Evolutionary conservation across 2,329 filamentous ascomycete genomes (phyloP).

Genomic region (Aquanectria penicillioides): DNA sequence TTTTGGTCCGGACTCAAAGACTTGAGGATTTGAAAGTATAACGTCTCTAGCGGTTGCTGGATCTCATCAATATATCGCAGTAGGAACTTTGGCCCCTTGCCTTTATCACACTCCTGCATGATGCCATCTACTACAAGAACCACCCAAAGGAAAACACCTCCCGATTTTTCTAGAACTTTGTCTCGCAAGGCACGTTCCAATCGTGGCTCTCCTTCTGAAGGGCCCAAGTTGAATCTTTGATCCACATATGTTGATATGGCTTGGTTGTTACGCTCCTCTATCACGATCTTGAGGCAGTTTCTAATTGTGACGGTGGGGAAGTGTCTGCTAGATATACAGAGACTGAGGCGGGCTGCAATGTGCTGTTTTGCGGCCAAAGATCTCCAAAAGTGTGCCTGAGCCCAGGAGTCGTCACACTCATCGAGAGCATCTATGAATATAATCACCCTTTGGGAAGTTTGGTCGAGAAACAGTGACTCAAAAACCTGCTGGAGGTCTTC

Average conservation of each 20-base stretch:
- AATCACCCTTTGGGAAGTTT: neutral
- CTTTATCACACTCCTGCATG: conserved; percentile 13
- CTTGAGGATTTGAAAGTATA: neutral
- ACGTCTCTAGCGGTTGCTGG: neutral
- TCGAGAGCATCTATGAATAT: conserved; percentile 26
- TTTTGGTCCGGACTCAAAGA: neutral
- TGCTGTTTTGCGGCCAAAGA: neutral
- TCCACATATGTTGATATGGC: conserved; percentile 24
- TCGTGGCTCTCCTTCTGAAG: neutral
- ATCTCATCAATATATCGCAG: neutral
- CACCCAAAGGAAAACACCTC: conserved; percentile 26
- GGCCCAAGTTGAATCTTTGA: neutral
- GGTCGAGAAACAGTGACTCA: neutral
- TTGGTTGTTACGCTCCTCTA: conserved; percentile 9
- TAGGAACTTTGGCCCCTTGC: neutral
- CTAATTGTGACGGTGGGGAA: conserved; percentile 3
- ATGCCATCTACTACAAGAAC: conserved; percentile 15
- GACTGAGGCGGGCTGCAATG: neutral
- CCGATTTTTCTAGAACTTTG: neutral
- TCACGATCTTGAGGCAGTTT: conserved; percentile 2
- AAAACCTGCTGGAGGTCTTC: conserved; percentile 1
- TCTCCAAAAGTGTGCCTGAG: conserved; percentile 4
- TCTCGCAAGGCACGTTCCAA: neutral
- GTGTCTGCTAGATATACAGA: conserved; percentile 23
- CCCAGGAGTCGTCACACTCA: neutral